These are phyloP conservation scores for Triticum monococcum DNA, from an alignment of 176 grass and related monocot species.

Conservation along the genomic window DNA sequence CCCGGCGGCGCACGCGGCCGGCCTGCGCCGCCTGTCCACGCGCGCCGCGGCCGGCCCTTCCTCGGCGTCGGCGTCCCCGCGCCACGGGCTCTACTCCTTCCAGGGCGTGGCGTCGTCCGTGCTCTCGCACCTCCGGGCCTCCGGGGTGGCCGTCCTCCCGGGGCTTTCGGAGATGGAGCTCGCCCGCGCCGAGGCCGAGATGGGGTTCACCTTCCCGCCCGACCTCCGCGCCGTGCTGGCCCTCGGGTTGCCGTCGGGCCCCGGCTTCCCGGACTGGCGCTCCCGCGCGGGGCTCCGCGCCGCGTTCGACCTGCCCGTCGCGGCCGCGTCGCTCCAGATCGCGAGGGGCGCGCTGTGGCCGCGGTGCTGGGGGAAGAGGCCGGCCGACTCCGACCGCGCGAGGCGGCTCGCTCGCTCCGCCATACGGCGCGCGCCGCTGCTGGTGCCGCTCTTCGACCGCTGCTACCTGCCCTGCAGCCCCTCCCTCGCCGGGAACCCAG, in stretches of 20 bases:
- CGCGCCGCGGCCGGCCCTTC: slow-evolving; percentile 58
- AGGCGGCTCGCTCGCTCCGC: slow-evolving; percentile 61
- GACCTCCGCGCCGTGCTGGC: slow-evolving; percentile 90
- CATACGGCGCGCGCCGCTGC: slow-evolving; percentile 61
- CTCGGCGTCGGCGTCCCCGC: slow-evolving; percentile 48
- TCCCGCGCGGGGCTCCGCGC: slow-evolving; percentile 29
- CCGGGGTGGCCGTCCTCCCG: slow-evolving; percentile 45
- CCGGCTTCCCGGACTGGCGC: slow-evolving; percentile 86
- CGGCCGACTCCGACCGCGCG: slow-evolving; percentile 64
- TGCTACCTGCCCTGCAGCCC: slow-evolving; percentile 87
- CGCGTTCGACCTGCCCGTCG: slow-evolving; percentile 60
- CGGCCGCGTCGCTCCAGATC: slow-evolving; percentile 58
- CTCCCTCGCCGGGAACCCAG: slow-evolving; percentile 82
- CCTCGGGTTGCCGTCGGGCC: slow-evolving; percentile 52
- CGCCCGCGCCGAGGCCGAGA: slow-evolving; percentile 64
- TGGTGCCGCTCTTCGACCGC: slow-evolving; percentile 82
- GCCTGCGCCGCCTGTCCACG: slow-evolving; percentile 73
- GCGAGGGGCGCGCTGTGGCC: slow-evolving; percentile 72
- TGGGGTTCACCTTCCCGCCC: slow-evolving; percentile 83
- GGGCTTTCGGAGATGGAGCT: slow-evolving; percentile 74
- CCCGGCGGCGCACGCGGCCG: slow-evolving; percentile 60
- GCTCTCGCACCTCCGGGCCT: slow-evolving; percentile 57
- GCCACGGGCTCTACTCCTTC: slow-evolving; percentile 71
- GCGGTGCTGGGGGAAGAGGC: slow-evolving; percentile 59
- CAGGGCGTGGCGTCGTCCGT: slow-evolving; percentile 45